Base-by-base conservation (phyloP, 176 grass and related monocot genomes). In the Oryza glumipatula region DNA sequence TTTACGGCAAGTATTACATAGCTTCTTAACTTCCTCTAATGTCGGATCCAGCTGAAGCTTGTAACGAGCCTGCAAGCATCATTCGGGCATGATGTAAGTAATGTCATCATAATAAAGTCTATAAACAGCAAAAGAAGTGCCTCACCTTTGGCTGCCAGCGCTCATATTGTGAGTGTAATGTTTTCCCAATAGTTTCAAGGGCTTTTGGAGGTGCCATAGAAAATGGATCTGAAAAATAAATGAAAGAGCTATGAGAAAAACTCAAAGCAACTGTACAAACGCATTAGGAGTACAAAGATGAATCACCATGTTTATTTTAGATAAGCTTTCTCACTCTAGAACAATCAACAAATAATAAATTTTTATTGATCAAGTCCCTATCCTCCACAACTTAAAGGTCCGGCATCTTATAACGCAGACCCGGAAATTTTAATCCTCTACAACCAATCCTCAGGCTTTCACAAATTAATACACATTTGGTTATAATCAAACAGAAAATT, bases 1-100 rank as follows among this genome's bases (percentile, higher is more conserved):
- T 90, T 96, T 99, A 63, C 94, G 93, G 84, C 94, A 99, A 44
- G 94, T 94, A 73, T 77, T 89, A 79, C 96, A 99, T 67, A 99
- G 96, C 75, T 99, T 99, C 86, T 99, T 99, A 36, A 99, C 89
- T 80, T 99, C 96, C 73, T 99, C 96, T 32, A 96, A 84, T 28
- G 96, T 96, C 32, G 96, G 96, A 89, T 99, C 96, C 51, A 96
- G 76, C 78, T 99, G 88, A 88, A 92, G 91, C 80, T 99, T 99
- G 80, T 99, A 99, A 67, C 86, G 88, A 77, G 94, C 96, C 91
- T 96, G 84, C 19, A 47, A 67, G 1, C 61, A 47, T 15, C 13
- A 38, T 79, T 68, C 38, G 61, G 26, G 69, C 39, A 78, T 68
- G 46, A 83, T 22, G 38, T 73, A 83, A 90, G 80, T n/a, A 51